Percentiles rank a stretch among this genome's conserved stretches.
Evolutionary conservation across 2,329 filamentous ascomycete species (phyloP).

Genomic region (Microsporum canis): DNA sequence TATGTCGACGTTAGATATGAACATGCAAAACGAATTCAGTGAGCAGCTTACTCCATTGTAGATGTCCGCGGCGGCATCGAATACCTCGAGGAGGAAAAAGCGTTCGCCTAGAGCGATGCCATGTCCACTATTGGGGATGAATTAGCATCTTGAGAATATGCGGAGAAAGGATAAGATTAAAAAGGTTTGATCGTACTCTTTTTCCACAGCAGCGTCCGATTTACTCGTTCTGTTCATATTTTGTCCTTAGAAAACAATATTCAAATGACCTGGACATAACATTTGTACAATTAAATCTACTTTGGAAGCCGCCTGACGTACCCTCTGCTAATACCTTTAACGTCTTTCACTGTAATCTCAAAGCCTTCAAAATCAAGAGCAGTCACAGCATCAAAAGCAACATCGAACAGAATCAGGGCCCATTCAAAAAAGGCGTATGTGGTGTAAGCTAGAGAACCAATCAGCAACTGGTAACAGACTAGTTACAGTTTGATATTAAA

Average conservation of each 20-base stretch:
- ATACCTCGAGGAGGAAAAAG: slow-evolving; percentile 61
- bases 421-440: slow-evolving; percentile 98
- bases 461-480: slow-evolving; percentile 5
- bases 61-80: slow-evolving; percentile 77
- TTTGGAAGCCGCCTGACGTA: slow-evolving; percentile 94
- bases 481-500: background rate
- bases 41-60: slow-evolving; percentile 66
- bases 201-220: slow-evolving; percentile 48
- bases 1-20: slow-evolving; percentile 30
- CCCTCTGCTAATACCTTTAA: slow-evolving; percentile 88
- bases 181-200: slow-evolving; percentile 51
- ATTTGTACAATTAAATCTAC: slow-evolving; percentile 53
- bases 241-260: slow-evolving; percentile 27
- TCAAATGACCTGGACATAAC: slow-evolving; percentile 25
- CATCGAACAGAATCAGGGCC: slow-evolving; percentile 86
- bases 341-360: slow-evolving; percentile 77
- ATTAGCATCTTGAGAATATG: background rate
- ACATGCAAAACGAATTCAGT: background rate
- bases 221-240: slow-evolving; percentile 38
- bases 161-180: slow-evolving; percentile 18
- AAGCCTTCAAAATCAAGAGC: slow-evolving; percentile 82
- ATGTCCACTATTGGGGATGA: background rate
- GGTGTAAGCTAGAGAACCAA: slow-evolving; percentile 64
- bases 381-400: slow-evolving; percentile 91
- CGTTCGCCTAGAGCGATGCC: slow-evolving; percentile 50